phyloP scores from a whole-genome alignment of 441 rosid genomes.

The Hura crepitans region DNA sequence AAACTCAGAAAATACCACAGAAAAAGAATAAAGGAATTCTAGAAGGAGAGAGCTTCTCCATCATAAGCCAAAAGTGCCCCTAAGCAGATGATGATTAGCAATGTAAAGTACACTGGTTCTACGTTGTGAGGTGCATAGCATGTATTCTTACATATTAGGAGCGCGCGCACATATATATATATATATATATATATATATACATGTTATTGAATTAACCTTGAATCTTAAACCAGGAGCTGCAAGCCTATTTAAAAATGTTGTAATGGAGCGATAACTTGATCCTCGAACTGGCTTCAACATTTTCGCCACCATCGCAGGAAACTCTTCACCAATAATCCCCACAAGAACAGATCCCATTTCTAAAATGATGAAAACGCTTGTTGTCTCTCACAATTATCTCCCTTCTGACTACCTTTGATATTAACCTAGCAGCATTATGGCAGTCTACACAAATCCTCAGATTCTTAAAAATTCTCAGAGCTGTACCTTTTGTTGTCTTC shows the following conservation, averaged over 20 bases:
- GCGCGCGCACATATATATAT: no score
- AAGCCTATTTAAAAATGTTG: background rate
- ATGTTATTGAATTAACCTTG: background rate
- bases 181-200: background rate
- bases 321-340: slow-evolving; percentile 62
- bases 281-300: background rate
- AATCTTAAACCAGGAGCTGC: background rate
- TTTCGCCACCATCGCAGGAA: background rate
- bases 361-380: slow-evolving; percentile 70
- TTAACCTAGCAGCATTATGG: slow-evolving; percentile 53
- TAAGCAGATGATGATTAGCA: no score
- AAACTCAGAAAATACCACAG: no score
- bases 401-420: slow-evolving; percentile 44
- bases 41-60: no score
- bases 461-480: slow-evolving; percentile 61
- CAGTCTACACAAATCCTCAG: slow-evolving; percentile 70
- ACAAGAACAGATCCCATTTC: slow-evolving; percentile 58
- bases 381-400: slow-evolving; percentile 62
- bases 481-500: slow-evolving; percentile 32
- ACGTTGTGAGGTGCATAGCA: background rate
- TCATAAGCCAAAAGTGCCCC: no score
- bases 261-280: background rate
- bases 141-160: background rate
- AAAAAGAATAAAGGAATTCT: no score
- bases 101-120: no score